phyloP scores from a whole-genome alignment of 768 basidiomycete species.

The Udeniomyces megalosporus region DNA sequence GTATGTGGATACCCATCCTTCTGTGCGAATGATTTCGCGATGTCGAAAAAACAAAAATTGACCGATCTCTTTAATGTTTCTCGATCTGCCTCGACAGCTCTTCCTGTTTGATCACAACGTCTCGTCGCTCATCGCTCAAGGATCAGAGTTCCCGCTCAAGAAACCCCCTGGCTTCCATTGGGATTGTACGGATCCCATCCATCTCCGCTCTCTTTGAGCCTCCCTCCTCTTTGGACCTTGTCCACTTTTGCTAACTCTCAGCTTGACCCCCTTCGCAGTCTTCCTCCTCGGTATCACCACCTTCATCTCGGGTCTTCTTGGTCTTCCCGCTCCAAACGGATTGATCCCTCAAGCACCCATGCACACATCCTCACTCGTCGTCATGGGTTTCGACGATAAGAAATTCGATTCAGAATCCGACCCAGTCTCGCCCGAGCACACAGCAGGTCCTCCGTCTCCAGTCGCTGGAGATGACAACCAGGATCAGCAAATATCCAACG shows the following conservation, averaged over 20 bases:
- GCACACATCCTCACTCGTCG: constrained; percentile 66
- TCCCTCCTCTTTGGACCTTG: constrained; percentile 37
- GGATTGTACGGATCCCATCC: constrained; percentile 18
- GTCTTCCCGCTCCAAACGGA: constrained; percentile 66
- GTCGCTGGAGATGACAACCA: not conserved
- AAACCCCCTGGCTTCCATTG: constrained; percentile 54
- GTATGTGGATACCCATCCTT: constrained; percentile 40
- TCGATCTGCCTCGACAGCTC: constrained; percentile 31
- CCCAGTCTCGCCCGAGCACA: not conserved
- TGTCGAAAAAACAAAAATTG: too few species aligned
- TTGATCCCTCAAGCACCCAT: constrained; percentile 56
- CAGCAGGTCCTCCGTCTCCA: not conserved
- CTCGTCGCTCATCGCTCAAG: constrained; percentile 67
- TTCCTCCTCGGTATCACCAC: constrained; percentile 82
- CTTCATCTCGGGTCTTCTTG: constrained; percentile 71
- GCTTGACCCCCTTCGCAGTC: constrained; percentile 29
- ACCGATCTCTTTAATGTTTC: constrained; percentile 46
- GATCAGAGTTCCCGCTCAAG: constrained; percentile 69
- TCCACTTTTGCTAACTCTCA: not conserved
- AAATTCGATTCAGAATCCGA: constrained; percentile 11
- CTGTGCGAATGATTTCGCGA: too few species aligned
- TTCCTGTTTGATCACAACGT: constrained; percentile 35
- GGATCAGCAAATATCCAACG: not conserved
- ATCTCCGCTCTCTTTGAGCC: not conserved
- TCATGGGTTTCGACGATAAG: constrained; percentile 41